Evolutionary conservation across 2,329 filamentous ascomycete species (phyloP), one percentile per base, ranked within the genome.

Genomic region (Aschersonia sp.): DNA sequence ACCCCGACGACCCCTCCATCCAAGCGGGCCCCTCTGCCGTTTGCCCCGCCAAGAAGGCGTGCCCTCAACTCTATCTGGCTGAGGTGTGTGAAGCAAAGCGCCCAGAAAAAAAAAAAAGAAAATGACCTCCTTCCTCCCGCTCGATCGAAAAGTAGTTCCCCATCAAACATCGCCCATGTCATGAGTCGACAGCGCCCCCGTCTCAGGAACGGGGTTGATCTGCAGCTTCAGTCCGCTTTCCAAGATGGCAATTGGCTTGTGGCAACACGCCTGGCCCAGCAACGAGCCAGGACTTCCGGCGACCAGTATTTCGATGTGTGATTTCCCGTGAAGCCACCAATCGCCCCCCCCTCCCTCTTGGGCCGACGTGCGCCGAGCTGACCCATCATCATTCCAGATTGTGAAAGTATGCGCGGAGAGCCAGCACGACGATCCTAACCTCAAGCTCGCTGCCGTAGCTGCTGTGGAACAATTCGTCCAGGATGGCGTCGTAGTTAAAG

Each of bases 291-390:
- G 53, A 59, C 65, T 2, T 66, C 65, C 42, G 74, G 75, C 46
- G 75, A 78, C 42, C 64, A 71, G 5, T 80, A 79, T 55, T 79
- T 73, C 54, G 69, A 77, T 63, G 74, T 78, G 55, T 20, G 20
- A 20, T 20, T 20, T 20, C 20, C 20, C 20, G 20, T 20, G 20
- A 20, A 20, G 20, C 20, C 20, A 49, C 44, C 30, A 28, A 6
- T 20, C 10, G 6, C 40, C 3, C 9, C 40, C 40, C 20, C 9
- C 30, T 5, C 20, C 28, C 5, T 41, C 5, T 5, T 30, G 30
- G 29, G 40, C 10, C 42, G 38, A 9, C 12, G 30, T 12, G 32
- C 42, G 38, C 29, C 12, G 30, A 30, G 32, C 7, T 28, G 29
- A 12, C 12, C 7, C 35, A 12, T 12, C 6, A 20, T 20, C 6